phyloP scores from a whole-genome alignment of 176 grass and related monocot genomes.

The Bonia amplexicaulis region DNA sequence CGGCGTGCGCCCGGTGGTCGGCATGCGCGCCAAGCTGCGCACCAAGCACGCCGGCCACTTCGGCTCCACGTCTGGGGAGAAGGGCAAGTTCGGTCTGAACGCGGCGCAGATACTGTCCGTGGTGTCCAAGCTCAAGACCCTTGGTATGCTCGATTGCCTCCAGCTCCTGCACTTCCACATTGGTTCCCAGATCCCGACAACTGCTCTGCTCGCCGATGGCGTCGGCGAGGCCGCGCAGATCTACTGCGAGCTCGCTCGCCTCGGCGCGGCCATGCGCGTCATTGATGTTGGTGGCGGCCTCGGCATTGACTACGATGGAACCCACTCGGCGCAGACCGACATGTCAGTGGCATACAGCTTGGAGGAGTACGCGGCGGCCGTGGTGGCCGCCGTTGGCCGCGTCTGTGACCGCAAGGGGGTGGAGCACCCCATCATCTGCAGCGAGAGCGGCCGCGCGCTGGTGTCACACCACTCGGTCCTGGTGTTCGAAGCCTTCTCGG shows the following conservation, averaged over 20 bases:
- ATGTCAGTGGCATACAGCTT: slow-evolving; percentile 81
- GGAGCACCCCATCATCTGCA: slow-evolving; percentile 79
- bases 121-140: slow-evolving; percentile 52
- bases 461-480: slow-evolving; percentile 95
- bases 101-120: slow-evolving; percentile 73
- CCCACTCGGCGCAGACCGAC: slow-evolving; percentile 69
- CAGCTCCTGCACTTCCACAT: slow-evolving; percentile 98
- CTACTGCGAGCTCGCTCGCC: slow-evolving; percentile 86
- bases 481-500: slow-evolving; percentile 83
- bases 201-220: slow-evolving; percentile 65
- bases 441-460: slow-evolving; percentile 86
- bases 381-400: slow-evolving; percentile 58
- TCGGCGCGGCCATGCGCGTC: slow-evolving; percentile 73
- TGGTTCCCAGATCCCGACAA: slow-evolving; percentile 92
- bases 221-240: slow-evolving; percentile 89
- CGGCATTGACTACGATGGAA: slow-evolving; percentile 86
- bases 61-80: slow-evolving; percentile 85
- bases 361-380: slow-evolving; percentile 79
- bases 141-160: slow-evolving; percentile 87
- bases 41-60: slow-evolving; percentile 96
- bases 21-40: slow-evolving; percentile 91
- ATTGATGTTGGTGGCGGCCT: slow-evolving; percentile 85
- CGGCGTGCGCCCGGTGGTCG: slow-evolving; percentile 63
- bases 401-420: slow-evolving; percentile 76
- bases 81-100: slow-evolving; percentile 91